Percentiles rank a stretch among this genome's conserved stretches.
phyloP scores from a whole-genome alignment of 2,329 filamentous ascomycete genomes.

The Pseudogymnoascus sp. region DNA sequence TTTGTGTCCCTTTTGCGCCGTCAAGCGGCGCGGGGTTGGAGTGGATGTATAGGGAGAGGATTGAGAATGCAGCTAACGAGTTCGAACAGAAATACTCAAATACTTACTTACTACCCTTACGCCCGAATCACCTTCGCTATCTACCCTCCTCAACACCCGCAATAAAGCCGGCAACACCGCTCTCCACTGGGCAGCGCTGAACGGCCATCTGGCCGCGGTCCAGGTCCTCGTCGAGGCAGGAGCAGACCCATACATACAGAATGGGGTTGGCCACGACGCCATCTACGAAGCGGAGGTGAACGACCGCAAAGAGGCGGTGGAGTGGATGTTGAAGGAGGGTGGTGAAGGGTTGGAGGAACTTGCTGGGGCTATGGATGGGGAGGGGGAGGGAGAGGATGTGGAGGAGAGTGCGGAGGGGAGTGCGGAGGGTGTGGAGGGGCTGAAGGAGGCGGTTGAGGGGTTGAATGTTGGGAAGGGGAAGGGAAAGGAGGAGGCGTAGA shows the following conservation, averaged over 20 bases:
- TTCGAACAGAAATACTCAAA: slow-evolving; percentile 36
- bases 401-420: slow-evolving; percentile 13
- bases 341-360: slow-evolving; percentile 32
- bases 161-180: slow-evolving; percentile 86
- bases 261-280: slow-evolving; percentile 75
- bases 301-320: slow-evolving; percentile 57
- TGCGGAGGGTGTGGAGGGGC: not conserved
- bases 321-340: slow-evolving; percentile 39
- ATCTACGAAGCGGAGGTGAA: slow-evolving; percentile 66
- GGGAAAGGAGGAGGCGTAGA: not conserved
- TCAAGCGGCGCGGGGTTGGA: not conserved
- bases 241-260: slow-evolving; percentile 69
- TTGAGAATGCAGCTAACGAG: not conserved
- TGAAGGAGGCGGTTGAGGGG: slow-evolving; percentile 2
- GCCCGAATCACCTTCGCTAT: slow-evolving; percentile 20
- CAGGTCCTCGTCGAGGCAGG: slow-evolving; percentile 69
- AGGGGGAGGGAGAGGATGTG: slow-evolving; percentile 15
- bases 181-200: slow-evolving; percentile 88
- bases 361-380: slow-evolving; percentile 18
- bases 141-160: slow-evolving; percentile 54
- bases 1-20: not conserved
- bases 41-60: not conserved
- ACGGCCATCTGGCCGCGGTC: slow-evolving; percentile 75
- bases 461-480: not conserved
- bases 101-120: slow-evolving; percentile 38